phyloP scores from a whole-genome alignment of 1,284 basidiomycete species.

The Ceratobasidium sp. region DNA sequence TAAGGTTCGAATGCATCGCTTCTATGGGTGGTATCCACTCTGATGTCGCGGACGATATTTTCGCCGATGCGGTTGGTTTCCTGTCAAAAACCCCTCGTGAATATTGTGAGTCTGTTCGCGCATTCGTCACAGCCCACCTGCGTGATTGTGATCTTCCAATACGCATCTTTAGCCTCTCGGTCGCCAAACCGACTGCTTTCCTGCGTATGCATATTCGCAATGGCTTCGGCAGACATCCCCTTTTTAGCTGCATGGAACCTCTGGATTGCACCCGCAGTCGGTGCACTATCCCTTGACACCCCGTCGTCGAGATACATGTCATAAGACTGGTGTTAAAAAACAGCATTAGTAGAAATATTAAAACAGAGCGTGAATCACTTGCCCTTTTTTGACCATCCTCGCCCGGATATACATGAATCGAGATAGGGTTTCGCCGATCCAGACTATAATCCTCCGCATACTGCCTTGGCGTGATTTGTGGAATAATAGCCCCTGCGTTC shows the following conservation, averaged over 20 bases:
- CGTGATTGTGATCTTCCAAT: constrained; percentile 27
- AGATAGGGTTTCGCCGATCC: constrained; percentile 17
- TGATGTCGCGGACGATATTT: constrained; percentile 2
- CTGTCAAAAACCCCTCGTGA: neutral
- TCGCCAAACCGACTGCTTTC: constrained; percentile 13
- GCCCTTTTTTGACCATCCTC: constrained; percentile 1
- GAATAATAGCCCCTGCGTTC: constrained; percentile 42
- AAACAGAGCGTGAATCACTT: neutral
- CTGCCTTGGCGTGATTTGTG: constrained; percentile 40
- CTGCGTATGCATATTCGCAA: neutral
- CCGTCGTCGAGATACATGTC: constrained; percentile 47
- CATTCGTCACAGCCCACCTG: neutral
- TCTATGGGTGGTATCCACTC: neutral
- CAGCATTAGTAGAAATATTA: neutral
- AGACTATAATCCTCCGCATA: constrained; percentile 35
- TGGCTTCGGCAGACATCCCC: neutral
- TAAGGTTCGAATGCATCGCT: neutral
- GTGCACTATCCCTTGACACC: constrained; percentile 38
- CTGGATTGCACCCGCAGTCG: neutral
- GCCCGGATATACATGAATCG: constrained; percentile 45
- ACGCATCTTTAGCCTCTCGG: constrained; percentile 8
- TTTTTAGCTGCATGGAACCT: neutral
- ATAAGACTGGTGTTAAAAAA: constrained; percentile 10
- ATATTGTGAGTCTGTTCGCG: no score
- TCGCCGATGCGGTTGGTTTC: neutral